phyloP scores from a whole-genome alignment of 2,329 filamentous ascomycete species.

The Fusarium papillatum region DNA sequence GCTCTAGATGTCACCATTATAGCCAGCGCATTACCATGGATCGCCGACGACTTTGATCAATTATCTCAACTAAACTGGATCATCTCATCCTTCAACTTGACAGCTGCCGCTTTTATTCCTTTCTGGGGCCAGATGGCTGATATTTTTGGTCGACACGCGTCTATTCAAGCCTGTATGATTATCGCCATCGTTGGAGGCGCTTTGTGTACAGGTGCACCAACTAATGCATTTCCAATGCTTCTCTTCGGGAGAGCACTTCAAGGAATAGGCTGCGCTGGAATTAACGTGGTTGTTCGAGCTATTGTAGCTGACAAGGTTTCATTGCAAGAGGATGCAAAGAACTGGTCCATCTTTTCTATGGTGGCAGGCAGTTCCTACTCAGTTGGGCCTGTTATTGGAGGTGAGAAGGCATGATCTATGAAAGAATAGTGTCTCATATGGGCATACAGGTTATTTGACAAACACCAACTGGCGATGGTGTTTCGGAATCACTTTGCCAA shows the following conservation, averaged over 20 bases:
- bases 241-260: background rate
- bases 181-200: background rate
- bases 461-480: conserved; percentile 1
- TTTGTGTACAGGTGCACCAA: background rate
- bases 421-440: background rate
- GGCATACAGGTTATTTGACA: background rate
- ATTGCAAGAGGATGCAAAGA: background rate
- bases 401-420: background rate
- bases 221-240: background rate
- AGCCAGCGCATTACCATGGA: background rate
- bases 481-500: background rate
- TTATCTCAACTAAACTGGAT: conserved; percentile 4
- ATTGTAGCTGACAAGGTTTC: background rate
- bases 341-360: conserved; percentile 1
- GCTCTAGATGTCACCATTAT: background rate
- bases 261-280: background rate
- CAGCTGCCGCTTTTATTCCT: background rate
- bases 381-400: background rate
- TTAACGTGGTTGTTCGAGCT: background rate
- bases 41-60: background rate
- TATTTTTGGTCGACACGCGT: background rate
- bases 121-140: conserved; percentile 4
- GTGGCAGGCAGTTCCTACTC: background rate
- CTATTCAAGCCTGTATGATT: background rate
- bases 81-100: conserved; percentile 3